These are phyloP conservation scores for Penicillium palitans DNA, from an alignment of 2,329 filamentous ascomycete genomes.

Conservation along the genomic window DNA sequence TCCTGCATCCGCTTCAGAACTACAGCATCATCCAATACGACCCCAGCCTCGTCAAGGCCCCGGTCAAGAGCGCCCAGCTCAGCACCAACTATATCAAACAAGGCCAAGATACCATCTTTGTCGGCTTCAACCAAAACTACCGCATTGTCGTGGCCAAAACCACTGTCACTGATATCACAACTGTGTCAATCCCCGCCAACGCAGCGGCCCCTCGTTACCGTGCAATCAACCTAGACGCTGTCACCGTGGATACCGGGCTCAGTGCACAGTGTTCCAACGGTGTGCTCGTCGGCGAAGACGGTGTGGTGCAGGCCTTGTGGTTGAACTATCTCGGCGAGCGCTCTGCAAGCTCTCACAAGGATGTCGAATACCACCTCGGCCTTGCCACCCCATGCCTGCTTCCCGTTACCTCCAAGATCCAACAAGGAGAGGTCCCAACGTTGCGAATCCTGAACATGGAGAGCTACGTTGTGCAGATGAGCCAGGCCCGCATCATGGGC, in stretches of 20 bases:
- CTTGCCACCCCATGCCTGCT: constrained; percentile 84
- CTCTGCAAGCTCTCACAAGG: constrained; percentile 72
- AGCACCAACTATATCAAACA: constrained; percentile 82
- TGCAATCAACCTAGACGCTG: constrained; percentile 92
- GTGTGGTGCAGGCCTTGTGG: constrained; percentile 93
- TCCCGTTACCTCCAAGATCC: constrained; percentile 84
- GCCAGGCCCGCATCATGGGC: constrained; percentile 94
- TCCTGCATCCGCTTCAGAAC: constrained; percentile 94
- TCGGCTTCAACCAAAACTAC: constrained; percentile 96
- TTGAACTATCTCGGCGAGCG: constrained; percentile 94
- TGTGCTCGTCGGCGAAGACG: constrained; percentile 84
- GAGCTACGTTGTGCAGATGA: constrained; percentile 94
- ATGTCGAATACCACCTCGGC: constrained; percentile 95
- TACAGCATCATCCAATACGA: constrained; percentile 96
- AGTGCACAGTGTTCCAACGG: constrained; percentile 91
- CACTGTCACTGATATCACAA: constrained; percentile 93
- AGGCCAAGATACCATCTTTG: constrained; percentile 91
- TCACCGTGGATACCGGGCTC: constrained; percentile 91
- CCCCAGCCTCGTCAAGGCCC: constrained; percentile 85
- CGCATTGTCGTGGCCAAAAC: constrained; percentile 92
- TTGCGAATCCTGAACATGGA: constrained; percentile 92
- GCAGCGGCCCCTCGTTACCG: constrained; percentile 87
- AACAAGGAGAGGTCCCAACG: constrained; percentile 73
- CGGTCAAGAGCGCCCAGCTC: constrained; percentile 83
- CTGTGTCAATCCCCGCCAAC: constrained; percentile 93